Conservation (phyloP, 106 monocot genomes). For the Platanthera zijinensis region DNA sequence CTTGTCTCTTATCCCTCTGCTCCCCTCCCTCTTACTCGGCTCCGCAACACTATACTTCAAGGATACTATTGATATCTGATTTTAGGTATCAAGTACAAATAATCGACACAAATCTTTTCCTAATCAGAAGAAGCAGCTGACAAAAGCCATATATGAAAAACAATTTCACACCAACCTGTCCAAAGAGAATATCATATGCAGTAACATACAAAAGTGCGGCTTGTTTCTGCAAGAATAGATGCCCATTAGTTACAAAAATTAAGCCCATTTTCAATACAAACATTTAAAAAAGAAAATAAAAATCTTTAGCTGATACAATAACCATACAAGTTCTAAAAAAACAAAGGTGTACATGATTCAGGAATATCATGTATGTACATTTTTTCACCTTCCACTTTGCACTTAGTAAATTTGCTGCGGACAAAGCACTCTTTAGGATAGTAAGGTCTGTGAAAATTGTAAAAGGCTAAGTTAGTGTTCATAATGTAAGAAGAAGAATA, state of each 20-base stretch:
- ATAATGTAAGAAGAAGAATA: not conserved
- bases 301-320: not conserved
- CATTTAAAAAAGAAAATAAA: not conserved
- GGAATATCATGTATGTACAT: constrained; percentile 10
- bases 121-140: not conserved
- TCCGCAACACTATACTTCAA: too few species aligned
- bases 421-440: constrained; percentile 57
- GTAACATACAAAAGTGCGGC: constrained; percentile 69
- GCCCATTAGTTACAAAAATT: not conserved
- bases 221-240: constrained; percentile 61
- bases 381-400: constrained; percentile 87
- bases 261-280: not conserved
- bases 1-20: too few species aligned
- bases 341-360: not conserved
- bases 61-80: not conserved
- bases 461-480: not conserved
- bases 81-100: not conserved
- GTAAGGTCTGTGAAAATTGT: constrained; percentile 46
- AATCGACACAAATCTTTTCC: not conserved
- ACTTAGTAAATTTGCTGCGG: constrained; percentile 29
- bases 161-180: constrained; percentile 34
- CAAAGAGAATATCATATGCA: constrained; percentile 86
- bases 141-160: not conserved
- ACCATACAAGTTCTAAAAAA: not conserved
- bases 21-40: too few species aligned